These are phyloP conservation scores for Stachybotrys chlorohalonatus DNA, from an alignment of 2,329 filamentous ascomycete species.

Conservation along the genomic window DNA sequence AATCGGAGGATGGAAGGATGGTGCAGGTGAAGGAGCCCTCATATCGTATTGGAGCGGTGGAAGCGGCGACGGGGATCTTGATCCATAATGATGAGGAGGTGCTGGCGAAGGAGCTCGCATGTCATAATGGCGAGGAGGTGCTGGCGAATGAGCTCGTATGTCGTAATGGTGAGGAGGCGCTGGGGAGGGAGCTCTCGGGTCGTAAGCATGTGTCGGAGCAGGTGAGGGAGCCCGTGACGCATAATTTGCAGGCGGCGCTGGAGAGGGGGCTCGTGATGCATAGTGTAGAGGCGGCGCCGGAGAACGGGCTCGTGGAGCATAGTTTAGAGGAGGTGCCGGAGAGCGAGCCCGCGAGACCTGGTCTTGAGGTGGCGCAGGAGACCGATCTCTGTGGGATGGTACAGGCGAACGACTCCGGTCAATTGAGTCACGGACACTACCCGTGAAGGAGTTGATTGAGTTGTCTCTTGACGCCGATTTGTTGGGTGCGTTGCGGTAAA, in stretches of 20 bases:
- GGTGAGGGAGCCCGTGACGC: conserved; percentile 21
- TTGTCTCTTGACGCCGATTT: conserved; percentile 26
- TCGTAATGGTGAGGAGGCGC: conserved; percentile 17
- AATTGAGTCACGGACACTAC: conserved; percentile 11
- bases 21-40: conserved; percentile 8
- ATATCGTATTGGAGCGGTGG: neutral
- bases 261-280: neutral
- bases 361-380: conserved; percentile 12
- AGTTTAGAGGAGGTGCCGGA: conserved; percentile 14
- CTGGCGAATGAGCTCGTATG: conserved; percentile 28
- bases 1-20: conserved; percentile 16
- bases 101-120: conserved; percentile 4
- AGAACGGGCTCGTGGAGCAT: conserved; percentile 25
- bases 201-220: conserved; percentile 13
- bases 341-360: conserved; percentile 22
- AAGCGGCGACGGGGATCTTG: too few relatives aligned
- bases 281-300: conserved; percentile 19
- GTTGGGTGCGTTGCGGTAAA: conserved; percentile 37
- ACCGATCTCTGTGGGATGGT: conserved; percentile 22
- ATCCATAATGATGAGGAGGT: conserved; percentile 1
- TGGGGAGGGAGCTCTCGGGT: conserved; percentile 17
- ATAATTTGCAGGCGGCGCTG: conserved; percentile 2
- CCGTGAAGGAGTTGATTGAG: conserved; percentile 28
- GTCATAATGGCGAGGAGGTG: conserved; percentile 21
- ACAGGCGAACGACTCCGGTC: conserved; percentile 19